Evolutionary conservation across 108 stramenopile species (phyloP).

Genomic region (Nitzschia sp.): DNA sequence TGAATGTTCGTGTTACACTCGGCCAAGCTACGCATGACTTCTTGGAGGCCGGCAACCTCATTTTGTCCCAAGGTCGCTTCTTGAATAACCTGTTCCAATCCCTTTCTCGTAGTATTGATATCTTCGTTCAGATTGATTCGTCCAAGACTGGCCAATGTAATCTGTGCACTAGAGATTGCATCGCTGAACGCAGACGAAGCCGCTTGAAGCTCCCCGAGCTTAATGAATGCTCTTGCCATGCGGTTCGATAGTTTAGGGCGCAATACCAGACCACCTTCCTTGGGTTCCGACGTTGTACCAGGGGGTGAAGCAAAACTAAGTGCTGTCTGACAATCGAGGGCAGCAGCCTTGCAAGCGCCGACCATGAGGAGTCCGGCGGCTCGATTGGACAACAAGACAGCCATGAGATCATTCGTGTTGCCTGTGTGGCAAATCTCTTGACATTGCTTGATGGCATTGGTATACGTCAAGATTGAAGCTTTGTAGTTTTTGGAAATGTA

Average conservation of each 20-base stretch:
- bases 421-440: constrained; percentile 15
- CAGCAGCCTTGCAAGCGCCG: constrained; percentile 62
- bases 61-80: constrained; percentile 45
- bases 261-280: constrained; percentile 34
- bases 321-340: constrained; percentile 59
- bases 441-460: constrained; percentile 53
- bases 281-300: neutral
- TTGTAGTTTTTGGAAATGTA: constrained; percentile 59
- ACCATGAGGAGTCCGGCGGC: constrained; percentile 79
- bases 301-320: constrained; percentile 41
- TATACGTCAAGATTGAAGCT: constrained; percentile 53
- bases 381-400: constrained; percentile 73
- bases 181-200: constrained; percentile 55
- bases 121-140: neutral
- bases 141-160: constrained; percentile 8
- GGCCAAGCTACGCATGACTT: constrained; percentile 27
- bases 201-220: constrained; percentile 56
- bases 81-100: constrained; percentile 50
- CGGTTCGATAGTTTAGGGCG: constrained; percentile 56
- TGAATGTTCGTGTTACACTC: constrained; percentile 6
- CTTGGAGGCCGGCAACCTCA: constrained; percentile 51
- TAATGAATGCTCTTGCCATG: constrained; percentile 61
- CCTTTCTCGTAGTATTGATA: constrained; percentile 26
- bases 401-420: constrained; percentile 42
- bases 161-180: constrained; percentile 35